phyloP scores from a whole-genome alignment of 805 yeast genomes.

The Vanderwaltozyma yarrowii region DNA sequence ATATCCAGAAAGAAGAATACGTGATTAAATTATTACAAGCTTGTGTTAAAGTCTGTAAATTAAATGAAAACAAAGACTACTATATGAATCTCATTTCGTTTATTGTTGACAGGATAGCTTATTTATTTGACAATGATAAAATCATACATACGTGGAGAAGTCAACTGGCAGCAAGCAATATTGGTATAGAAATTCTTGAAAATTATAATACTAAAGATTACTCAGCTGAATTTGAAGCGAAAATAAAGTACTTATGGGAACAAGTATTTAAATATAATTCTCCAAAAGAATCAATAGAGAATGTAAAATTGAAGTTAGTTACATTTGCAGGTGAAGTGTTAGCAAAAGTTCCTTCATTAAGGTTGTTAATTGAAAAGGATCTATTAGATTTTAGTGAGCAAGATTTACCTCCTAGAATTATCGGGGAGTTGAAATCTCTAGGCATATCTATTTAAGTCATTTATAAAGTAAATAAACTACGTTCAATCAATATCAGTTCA shows the following conservation, averaged over 20 bases:
- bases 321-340: conserved; percentile 28
- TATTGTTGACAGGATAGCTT: conserved; percentile 20
- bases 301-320: conserved; percentile 44
- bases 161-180: conserved; percentile 37
- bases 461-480: too few relatives aligned
- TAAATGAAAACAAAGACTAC: conserved; percentile 10
- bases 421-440: conserved; percentile 22
- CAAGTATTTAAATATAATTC: conserved; percentile 26
- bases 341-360: conserved; percentile 7
- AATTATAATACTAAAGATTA: conserved; percentile 2
- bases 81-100: conserved; percentile 19
- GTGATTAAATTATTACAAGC: conserved; percentile 31
- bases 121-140: conserved; percentile 22
- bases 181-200: conserved; percentile 22
- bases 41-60: conserved; percentile 28
- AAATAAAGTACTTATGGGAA: conserved; percentile 15
- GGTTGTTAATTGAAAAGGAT: conserved; percentile 13
- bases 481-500: too few relatives aligned
- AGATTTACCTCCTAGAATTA: conserved; percentile 42
- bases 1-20: conserved; percentile 41
- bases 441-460: not conserved
- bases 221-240: conserved; percentile 3
- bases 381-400: conserved; percentile 20
- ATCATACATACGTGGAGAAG: conserved; percentile 51
- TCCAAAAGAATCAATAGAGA: conserved; percentile 40